These are phyloP conservation scores for Pythium apleroticum DNA, from an alignment of 352 stramenopile species.

Conservation along the genomic window DNA sequence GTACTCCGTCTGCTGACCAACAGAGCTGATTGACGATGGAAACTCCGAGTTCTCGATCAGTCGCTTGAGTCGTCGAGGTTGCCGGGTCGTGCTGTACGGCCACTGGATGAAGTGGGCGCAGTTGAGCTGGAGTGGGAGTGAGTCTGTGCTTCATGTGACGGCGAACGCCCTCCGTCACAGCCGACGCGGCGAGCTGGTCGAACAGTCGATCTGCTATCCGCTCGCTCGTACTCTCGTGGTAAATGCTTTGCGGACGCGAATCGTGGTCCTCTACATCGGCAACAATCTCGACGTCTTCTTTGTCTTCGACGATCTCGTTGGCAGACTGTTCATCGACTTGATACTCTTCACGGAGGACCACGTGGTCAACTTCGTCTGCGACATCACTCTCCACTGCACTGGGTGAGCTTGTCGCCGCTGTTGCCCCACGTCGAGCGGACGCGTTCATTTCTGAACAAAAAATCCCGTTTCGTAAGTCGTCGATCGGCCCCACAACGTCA, in stretches of 20 bases:
- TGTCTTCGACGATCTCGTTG: constrained; percentile 1
- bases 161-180: neutral
- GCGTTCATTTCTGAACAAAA: neutral
- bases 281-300: too few relatives aligned
- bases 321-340: neutral
- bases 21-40: neutral
- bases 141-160: neutral
- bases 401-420: neutral
- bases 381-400: neutral
- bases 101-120: neutral
- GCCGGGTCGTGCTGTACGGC: neutral
- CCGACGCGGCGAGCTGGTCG: neutral
- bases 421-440: neutral
- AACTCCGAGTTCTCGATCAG: neutral
- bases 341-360: neutral
- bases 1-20: neutral
- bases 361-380: neutral
- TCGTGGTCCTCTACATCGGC: constrained; percentile 2
- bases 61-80: neutral
- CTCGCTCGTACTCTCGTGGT: neutral
- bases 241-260: neutral
- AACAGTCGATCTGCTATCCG: neutral
- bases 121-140: neutral
- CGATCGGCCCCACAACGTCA: neutral
- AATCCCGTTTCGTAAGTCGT: neutral